Percentiles rank a stretch among this genome's conserved stretches.
Conservation (phyloP, 345 rosid species). For the Citropsis articulata region DNA sequence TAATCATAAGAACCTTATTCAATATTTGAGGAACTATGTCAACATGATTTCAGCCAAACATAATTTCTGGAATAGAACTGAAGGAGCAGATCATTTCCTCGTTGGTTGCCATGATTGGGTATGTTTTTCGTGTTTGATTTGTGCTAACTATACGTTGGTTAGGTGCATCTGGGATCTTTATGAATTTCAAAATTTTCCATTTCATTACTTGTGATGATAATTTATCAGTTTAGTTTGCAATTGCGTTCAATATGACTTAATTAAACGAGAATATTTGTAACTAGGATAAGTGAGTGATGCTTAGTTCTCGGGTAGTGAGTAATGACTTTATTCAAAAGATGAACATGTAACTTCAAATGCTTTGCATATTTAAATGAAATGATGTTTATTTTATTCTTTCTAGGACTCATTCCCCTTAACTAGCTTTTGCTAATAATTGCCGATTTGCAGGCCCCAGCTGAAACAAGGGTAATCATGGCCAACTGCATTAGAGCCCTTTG, state of each 20-base stretch:
- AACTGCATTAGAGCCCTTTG: constrained; percentile 92
- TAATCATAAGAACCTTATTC: constrained; percentile 56
- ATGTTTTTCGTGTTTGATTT: constrained; percentile 16
- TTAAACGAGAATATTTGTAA: neutral
- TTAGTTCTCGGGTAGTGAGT: neutral
- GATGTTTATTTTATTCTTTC: neutral
- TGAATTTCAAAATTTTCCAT: neutral
- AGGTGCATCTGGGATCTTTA: neutral
- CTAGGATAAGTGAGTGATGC: neutral
- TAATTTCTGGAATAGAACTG: constrained; percentile 87
- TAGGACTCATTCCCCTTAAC: neutral
- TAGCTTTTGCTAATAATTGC: constrained; percentile 1
- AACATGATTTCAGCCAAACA: constrained; percentile 57
- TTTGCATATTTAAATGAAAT: neutral
- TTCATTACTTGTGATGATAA: neutral
- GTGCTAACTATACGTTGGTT: neutral
- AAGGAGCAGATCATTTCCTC: constrained; percentile 88
- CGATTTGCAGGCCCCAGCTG: constrained; percentile 70
- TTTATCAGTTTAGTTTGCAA: neutral
- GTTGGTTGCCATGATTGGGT: constrained; percentile 99
- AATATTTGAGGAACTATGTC: constrained; percentile 57
- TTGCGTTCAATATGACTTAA: neutral
- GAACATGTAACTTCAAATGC: neutral
- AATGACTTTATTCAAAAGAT: neutral
- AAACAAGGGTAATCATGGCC: constrained; percentile 63